Evolutionary conservation across 148 eudicot species (phyloP).

Genomic region (Silene conica): DNA sequence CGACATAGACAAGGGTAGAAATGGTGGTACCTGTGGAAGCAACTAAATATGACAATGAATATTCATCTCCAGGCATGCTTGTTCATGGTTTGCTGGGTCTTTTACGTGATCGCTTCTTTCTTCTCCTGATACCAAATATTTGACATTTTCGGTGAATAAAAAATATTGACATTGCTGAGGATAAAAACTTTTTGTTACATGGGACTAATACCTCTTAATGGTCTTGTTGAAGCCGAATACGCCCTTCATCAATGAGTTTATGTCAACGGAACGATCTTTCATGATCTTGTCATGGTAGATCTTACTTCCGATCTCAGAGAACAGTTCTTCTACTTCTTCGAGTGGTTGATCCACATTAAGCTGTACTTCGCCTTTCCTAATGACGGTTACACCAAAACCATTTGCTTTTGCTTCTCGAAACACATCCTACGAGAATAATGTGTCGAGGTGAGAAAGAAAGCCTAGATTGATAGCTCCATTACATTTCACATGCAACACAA

Average conservation of each 20-base stretch:
- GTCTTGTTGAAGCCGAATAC: conserved; percentile 58
- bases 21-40: conserved; percentile 13
- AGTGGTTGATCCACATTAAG: conserved; percentile 79
- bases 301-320: conserved; percentile 78
- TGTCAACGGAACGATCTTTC: conserved; percentile 61
- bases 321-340: conserved; percentile 80
- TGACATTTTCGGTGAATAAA: neutral
- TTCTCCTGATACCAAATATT: conserved; percentile 35
- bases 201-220: conserved; percentile 45
- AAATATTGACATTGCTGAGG: neutral
- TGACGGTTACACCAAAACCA: conserved; percentile 80
- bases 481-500: neutral
- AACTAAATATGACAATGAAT: neutral
- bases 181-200: neutral
- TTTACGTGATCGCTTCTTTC: conserved; percentile 39
- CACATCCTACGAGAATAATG: conserved; percentile 49
- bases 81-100: conserved; percentile 33
- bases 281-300: conserved; percentile 79
- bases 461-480: neutral
- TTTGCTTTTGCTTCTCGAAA: conserved; percentile 70
- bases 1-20: neutral
- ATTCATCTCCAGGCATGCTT: conserved; percentile 5
- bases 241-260: conserved; percentile 65
- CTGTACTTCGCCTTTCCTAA: conserved; percentile 71
- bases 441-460: neutral